A percentile compares a stretch with the other conserved stretches of the same genome.
phyloP scores from a whole-genome alignment of 2,329 filamentous ascomycete genomes.

The Phaeosphaeriaceae sp. region DNA sequence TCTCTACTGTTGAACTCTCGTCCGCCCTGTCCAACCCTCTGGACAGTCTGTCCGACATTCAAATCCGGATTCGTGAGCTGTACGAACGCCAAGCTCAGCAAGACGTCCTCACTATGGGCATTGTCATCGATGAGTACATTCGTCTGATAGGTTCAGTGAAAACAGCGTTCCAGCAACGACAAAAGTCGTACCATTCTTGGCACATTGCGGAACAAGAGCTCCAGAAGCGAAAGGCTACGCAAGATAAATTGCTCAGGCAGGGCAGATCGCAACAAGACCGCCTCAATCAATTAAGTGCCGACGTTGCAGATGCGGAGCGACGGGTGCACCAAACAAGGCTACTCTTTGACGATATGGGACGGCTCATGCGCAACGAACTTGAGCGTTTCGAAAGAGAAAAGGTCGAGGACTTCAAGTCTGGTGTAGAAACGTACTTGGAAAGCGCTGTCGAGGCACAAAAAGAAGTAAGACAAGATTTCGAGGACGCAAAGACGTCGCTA shows the following conservation, averaged over 20 bases:
- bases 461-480: conserved; percentile 69
- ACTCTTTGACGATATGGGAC: conserved; percentile 96
- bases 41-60: conserved; percentile 89
- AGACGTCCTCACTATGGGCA: conserved; percentile 92
- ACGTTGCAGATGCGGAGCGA: conserved; percentile 93
- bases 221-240: conserved; percentile 83
- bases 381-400: conserved; percentile 97
- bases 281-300: conserved; percentile 87
- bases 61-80: conserved; percentile 90
- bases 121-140: conserved; percentile 98
- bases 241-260: conserved; percentile 94
- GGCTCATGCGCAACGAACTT: conserved; percentile 87
- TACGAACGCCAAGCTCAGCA: conserved; percentile 98
- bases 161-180: conserved; percentile 86
- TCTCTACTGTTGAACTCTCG: conserved; percentile 91
- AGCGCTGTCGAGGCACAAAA: conserved; percentile 98
- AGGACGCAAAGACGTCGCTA: conserved; percentile 11
- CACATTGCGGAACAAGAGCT: conserved; percentile 88
- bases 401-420: conserved; percentile 98
- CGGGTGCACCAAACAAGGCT: conserved; percentile 89
- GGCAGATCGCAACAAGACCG: conserved; percentile 96
- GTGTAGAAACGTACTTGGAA: conserved; percentile 96
- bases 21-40: conserved; percentile 86
- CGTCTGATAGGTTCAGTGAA: conserved; percentile 95
- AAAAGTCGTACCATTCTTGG: conserved; percentile 96